phyloP scores from a whole-genome alignment of 441 rosid genomes.

The Euphorbia celastroides region DNA sequence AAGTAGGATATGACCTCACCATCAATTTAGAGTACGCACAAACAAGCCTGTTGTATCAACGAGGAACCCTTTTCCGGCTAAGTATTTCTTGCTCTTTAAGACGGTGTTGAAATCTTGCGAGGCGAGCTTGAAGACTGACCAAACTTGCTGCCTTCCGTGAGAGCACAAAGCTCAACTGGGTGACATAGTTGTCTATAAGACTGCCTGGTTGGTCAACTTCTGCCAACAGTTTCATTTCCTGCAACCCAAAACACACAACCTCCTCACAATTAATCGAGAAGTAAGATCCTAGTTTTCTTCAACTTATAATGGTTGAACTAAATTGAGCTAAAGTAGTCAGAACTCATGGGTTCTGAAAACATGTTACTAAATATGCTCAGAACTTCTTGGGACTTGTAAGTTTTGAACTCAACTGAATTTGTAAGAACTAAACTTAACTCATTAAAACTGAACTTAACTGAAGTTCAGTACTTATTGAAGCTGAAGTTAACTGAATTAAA shows the following conservation, averaged over 20 bases:
- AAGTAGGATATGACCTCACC: slow-evolving; percentile 9
- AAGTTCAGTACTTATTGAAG: no score
- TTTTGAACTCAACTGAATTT: no score
- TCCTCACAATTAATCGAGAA: no score
- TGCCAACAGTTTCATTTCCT: slow-evolving; percentile 98
- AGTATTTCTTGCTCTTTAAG: slow-evolving; percentile 94
- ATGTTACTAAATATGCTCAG: no score
- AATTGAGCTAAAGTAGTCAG: no score
- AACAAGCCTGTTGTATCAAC: slow-evolving; percentile 25
- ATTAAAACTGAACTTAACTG: no score
- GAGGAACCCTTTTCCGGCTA: slow-evolving; percentile 83
- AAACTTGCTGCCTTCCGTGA: slow-evolving; percentile 97
- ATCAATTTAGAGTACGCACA: neutral
- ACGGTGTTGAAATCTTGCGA: slow-evolving; percentile 95
- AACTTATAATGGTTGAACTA: no score
- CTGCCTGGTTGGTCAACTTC: slow-evolving; percentile 99
- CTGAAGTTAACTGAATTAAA: no score
- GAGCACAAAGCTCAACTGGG: slow-evolving; percentile 75
- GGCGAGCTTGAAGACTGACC: slow-evolving; percentile 93
- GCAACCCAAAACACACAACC: slow-evolving; percentile 18
- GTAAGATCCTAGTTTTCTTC: no score
- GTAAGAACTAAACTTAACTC: no score
- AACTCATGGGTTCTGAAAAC: no score
- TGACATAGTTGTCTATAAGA: slow-evolving; percentile 84
- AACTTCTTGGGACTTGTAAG: no score